phyloP scores from a whole-genome alignment of 2,329 filamentous ascomycete genomes.

The Trichoderma atrobrunneum region DNA sequence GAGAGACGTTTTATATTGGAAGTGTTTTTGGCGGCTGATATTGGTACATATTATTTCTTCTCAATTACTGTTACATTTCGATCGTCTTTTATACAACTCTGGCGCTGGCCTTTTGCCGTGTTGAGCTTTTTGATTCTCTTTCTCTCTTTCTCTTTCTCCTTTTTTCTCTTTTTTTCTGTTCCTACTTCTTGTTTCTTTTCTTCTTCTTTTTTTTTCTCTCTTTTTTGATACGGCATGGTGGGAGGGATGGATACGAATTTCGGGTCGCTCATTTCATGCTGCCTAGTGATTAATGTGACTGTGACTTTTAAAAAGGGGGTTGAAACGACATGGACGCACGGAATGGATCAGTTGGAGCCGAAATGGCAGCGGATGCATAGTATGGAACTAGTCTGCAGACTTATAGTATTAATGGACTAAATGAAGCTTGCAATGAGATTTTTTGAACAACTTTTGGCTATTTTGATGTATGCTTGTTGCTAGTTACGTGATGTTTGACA shows the following conservation, averaged over 20 bases:
- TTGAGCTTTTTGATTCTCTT: conserved; percentile 5
- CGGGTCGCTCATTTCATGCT: neutral
- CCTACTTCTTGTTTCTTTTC: conserved; percentile 19
- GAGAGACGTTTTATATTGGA: neutral
- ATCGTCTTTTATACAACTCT: neutral
- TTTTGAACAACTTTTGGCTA: neutral
- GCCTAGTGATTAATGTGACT: conserved; percentile 9
- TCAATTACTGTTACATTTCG: neutral
- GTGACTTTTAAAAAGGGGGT: neutral
- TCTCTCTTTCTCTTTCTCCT: neutral
- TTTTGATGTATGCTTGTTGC: neutral
- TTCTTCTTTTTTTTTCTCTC: conserved; percentile 7
- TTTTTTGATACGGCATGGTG: conserved; percentile 27
- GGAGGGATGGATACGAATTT: conserved; percentile 9
- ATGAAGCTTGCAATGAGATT: neutral
- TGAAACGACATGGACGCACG: neutral
- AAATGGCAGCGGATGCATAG: neutral
- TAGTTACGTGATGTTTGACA: neutral
- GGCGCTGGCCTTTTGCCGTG: neutral
- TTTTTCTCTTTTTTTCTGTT: neutral
- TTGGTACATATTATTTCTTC: conserved; percentile 7
- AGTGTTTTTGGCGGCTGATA: neutral
- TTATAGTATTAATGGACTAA: conserved; percentile 15
- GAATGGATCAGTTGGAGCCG: neutral
- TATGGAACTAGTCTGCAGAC: conserved; percentile 3